These are phyloP conservation scores for Zasmidium angulare DNA, from an alignment of 2,329 filamentous ascomycete species.

Conservation along the genomic window DNA sequence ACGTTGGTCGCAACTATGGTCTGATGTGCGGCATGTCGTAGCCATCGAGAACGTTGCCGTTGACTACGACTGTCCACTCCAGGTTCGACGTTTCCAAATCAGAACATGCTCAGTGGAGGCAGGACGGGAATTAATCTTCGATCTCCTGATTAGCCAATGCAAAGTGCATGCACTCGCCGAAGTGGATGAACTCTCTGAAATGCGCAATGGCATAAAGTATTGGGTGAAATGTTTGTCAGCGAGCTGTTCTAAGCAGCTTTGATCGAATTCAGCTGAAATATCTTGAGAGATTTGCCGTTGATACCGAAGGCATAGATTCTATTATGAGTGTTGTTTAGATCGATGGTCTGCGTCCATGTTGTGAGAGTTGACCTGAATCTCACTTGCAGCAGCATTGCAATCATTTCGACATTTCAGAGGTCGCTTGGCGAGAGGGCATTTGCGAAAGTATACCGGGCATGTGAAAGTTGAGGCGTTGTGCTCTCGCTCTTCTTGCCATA, in stretches of 20 bases:
- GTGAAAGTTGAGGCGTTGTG: conserved; percentile 19
- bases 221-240: conserved; percentile 19
- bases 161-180: background rate
- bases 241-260: conserved; percentile 9
- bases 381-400: background rate
- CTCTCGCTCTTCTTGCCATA: conserved; percentile 10
- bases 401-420: too few species aligned
- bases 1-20: conserved; percentile 22
- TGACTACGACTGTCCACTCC: conserved; percentile 30
- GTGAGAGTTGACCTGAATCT: background rate
- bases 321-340: conserved; percentile 15
- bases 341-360: conserved; percentile 6
- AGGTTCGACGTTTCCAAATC: conserved; percentile 27
- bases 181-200: background rate
- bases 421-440: too few species aligned
- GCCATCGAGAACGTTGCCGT: conserved; percentile 35
- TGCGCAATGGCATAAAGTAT: conserved; percentile 9
- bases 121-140: background rate
- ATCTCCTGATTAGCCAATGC: background rate
- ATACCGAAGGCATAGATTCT: conserved; percentile 20
- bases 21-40: conserved; percentile 16
- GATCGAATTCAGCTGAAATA: conserved; percentile 19
- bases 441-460: conserved; percentile 15
- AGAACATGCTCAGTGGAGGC: too few species aligned
- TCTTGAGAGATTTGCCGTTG: background rate